Conservation (phyloP, 225 moss, liverwort and hornwort genomes). For the Antitrichia curtipendula region DNA sequence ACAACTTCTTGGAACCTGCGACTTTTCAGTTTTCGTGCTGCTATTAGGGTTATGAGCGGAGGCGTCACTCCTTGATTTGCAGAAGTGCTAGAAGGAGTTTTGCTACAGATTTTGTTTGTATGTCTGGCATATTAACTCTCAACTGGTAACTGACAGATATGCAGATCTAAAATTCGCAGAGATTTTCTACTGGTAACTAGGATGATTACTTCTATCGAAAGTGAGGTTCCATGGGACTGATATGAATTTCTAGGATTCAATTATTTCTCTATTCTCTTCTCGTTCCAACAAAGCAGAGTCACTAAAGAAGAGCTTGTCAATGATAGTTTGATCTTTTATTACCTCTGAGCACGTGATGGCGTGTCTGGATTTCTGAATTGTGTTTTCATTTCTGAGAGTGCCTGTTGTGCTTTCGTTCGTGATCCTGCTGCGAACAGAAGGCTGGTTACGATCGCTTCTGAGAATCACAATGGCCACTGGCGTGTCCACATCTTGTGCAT, state of each 20-base stretch:
- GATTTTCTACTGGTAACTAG: not conserved
- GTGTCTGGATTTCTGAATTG: not conserved
- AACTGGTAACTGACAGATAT: not conserved
- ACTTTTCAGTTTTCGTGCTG: not conserved
- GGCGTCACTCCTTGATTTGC: not conserved
- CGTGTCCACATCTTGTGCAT: not conserved
- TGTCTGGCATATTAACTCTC: not conserved
- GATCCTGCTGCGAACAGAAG: not conserved
- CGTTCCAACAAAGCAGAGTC: not conserved
- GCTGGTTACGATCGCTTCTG: not conserved
- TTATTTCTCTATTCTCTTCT: not conserved
- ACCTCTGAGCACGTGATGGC: not conserved
- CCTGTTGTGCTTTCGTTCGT: not conserved
- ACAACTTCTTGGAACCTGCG: not conserved
- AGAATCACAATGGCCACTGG: conserved; percentile 8
- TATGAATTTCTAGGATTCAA: not conserved
- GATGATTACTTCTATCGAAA: not conserved
- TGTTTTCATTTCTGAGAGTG: not conserved
- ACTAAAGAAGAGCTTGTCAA: not conserved
- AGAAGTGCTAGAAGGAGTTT: not conserved
- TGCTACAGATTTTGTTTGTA: not conserved
- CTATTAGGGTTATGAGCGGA: not conserved
- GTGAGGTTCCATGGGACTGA: not conserved
- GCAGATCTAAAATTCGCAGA: not conserved
- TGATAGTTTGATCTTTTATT: not conserved